Conservation (phyloP, 768 basidiomycete species). For the Royoungia palumana region DNA sequence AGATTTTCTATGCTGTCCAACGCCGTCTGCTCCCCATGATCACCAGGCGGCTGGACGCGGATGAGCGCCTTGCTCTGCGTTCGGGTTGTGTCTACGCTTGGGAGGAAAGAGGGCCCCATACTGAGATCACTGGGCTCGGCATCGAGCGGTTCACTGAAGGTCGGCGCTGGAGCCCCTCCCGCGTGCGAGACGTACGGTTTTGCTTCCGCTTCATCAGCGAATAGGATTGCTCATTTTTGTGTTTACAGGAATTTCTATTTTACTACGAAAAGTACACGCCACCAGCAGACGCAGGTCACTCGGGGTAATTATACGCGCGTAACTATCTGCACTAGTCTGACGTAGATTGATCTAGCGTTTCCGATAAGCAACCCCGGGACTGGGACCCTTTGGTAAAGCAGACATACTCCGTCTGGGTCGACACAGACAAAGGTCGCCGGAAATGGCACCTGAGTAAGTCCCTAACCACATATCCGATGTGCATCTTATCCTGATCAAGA, state of each 20-base stretch:
- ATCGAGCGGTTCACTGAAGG: conserved; percentile 88
- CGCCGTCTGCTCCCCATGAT: conserved; percentile 66
- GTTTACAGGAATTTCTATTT: conserved; percentile 71
- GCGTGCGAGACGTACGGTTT: conserved; percentile 70
- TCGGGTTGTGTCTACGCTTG: conserved; percentile 50
- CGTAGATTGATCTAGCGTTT: conserved; percentile 24
- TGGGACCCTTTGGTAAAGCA: conserved; percentile 78
- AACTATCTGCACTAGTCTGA: conserved; percentile 6
- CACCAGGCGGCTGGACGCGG: conserved; percentile 71
- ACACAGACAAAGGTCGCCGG: conserved; percentile 57
- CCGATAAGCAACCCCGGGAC: conserved; percentile 52
- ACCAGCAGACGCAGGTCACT: conserved; percentile 42
- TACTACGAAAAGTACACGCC: conserved; percentile 74
- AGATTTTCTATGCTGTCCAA: conserved; percentile 72
- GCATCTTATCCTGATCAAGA: conserved; percentile 19
- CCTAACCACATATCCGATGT: neutral
- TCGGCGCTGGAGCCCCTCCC: conserved; percentile 76
- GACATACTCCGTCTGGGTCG: conserved; percentile 79
- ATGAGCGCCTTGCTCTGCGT: conserved; percentile 59
- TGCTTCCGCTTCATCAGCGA: conserved; percentile 1
- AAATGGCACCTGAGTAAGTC: conserved; percentile 83
- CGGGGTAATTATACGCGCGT: conserved; percentile 34
- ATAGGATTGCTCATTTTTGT: conserved; percentile 12
- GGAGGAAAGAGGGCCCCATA: conserved; percentile 74
- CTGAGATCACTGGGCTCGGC: conserved; percentile 72